Base-by-base conservation (phyloP, 2,329 filamentous ascomycete species). In the Penicillium sclerotiorum region DNA sequence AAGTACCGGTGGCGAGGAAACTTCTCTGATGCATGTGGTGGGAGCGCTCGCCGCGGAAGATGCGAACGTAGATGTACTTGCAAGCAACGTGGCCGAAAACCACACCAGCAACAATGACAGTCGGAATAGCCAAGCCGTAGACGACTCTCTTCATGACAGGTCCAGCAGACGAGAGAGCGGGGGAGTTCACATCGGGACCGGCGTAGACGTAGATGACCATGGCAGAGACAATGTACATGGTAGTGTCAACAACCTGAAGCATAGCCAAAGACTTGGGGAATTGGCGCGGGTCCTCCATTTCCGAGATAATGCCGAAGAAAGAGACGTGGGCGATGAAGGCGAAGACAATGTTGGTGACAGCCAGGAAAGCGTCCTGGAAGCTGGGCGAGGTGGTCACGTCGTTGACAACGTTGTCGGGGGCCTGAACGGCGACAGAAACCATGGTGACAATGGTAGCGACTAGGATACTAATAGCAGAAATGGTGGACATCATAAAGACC, bases 311-410 rank as follows among this genome's bases (percentile, higher is more conserved):
- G 58, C 75, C 77, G 68, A 87, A 86, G 72, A 87, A 87, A 55
- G 81, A 83, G 9, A 84, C 80, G 59, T 86, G 82, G 17, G 82
- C 83, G 46, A 72, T 52, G 71, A 85, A 89, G 49, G 86, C 85
- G 52, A 89, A 82, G 47, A 87, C 76, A 47, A 89, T 88, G 71
- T 88, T 88, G 62, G 75, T 77, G 45, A 86, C 76, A n/a, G 81
- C 77, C 17, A 61, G 44, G 50, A 61, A 61, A 18, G 40, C 58
- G 12, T 61, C 47, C 23, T 43, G 30, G 20, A 61, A 61, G 39
- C 81, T 76, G 60, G 86, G 84, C 21, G 72, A 79, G 5, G 67
- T 64, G 6, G 68, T 65, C 8, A 70, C 65, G 22, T 69, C 59
- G 41, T 72, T 65, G n/a, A 62, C 59, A 8, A 62, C 64, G 28